Evolutionary conservation across 108 stramenopile genomes (phyloP), one percentile per base, ranked within the genome.

Genomic region (Skeletonema costatum): DNA sequence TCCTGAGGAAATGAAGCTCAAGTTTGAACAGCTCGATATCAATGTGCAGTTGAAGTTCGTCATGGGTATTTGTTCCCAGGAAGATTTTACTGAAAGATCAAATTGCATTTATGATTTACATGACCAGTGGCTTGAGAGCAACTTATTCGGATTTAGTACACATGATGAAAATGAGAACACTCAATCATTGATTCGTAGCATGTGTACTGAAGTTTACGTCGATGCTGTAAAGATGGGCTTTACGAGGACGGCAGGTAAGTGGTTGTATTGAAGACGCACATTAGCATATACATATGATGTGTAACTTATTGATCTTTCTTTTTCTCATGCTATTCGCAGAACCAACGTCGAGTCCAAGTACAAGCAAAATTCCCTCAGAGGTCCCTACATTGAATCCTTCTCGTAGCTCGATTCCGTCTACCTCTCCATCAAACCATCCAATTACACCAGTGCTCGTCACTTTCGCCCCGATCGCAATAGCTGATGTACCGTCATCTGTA

Each of bases 41-140:
- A 41, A n/a, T 36, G 46, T 79, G 30, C 78, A 73, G 38, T 60
- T 79, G 4, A 38, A 53, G 51, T 79, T 79, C 51, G 46, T 79
- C 11, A 67, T 41, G 4, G 78, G 78, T 33, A 42, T 73, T 50
- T 79, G 78, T 38, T n/a, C 6, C 29, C 59, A 68, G 14, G 67
- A 61, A 62, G 70, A 71, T 16, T 12, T 32, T 2, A n/a, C 3
- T 4, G 72, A 68, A 5, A 64, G 66, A 48, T 67, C 70, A 10
- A 33, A 58, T 41, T 80, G 79, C 60, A 74, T 80, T 56, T 42
- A 46, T 31, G 73, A 32, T 32, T 64, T 80, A 61, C 62, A 74
- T 31, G 36, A 32, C 6, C 73, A 69, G 79, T 80, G 73, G 73
- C 48, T 64, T 12, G 62, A 70, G 13, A 44, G 16, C 12, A 68